phyloP scores from a whole-genome alignment of 73 alveolate genomes.

The Stentor coeruleus region DNA sequence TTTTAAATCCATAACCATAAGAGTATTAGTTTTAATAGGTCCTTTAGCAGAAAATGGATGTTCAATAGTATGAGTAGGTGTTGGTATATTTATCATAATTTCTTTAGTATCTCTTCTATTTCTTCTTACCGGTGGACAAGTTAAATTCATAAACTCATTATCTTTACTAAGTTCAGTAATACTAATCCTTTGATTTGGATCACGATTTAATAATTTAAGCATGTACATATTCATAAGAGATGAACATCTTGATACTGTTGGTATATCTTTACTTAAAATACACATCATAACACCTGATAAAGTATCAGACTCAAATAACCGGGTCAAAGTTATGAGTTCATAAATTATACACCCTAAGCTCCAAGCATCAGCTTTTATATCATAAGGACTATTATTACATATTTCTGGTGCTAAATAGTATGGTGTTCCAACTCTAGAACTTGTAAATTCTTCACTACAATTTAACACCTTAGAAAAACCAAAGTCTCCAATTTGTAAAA shows the following conservation, averaged over 20 bases:
- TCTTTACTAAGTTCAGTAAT: background rate
- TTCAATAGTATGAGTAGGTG: constrained; percentile 9
- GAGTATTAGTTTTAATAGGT: background rate
- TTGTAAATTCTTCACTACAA: constrained; percentile 43
- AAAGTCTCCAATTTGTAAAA: constrained; percentile 55
- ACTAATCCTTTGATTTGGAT: background rate
- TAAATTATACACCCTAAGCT: constrained; percentile 20
- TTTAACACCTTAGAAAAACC: constrained; percentile 53
- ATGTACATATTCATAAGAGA: background rate
- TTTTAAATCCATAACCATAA: background rate
- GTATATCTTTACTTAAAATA: background rate
- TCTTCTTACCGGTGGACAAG: background rate
- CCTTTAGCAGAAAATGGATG: background rate
- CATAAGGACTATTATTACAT: constrained; percentile 2
- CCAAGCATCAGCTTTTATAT: constrained; percentile 26
- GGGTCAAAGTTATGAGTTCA: constrained; percentile 5
- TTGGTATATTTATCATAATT: constrained; percentile 26
- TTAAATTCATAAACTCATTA: background rate
- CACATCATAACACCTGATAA: background rate
- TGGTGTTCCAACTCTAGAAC: constrained; percentile 73
- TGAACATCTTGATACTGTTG: background rate
- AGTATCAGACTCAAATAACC: background rate
- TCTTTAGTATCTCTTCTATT: background rate
- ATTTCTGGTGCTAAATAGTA: constrained; percentile 58
- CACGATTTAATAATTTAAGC: background rate